A percentile compares a stretch with the other conserved stretches of the same genome.
Evolutionary conservation across 305 asterid genomes (phyloP).

Genomic region (Fraxinus dipetala): DNA sequence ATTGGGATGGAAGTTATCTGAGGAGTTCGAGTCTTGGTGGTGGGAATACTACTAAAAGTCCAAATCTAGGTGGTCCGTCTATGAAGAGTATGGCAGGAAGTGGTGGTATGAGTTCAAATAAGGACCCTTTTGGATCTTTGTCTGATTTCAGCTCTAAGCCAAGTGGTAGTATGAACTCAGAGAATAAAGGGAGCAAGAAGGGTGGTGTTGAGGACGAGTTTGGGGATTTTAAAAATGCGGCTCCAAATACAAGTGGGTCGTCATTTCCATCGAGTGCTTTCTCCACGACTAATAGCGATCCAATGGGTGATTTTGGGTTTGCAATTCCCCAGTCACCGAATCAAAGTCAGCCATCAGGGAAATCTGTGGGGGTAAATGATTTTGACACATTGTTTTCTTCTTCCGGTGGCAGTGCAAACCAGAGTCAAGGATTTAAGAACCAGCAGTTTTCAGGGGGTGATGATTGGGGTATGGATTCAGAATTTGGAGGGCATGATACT

Average conservation of each 20-base stretch:
- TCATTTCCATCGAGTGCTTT: conserved; percentile 37
- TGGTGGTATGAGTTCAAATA: conserved; percentile 47
- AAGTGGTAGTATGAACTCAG: conserved; percentile 39
- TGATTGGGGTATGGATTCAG: conserved; percentile 63
- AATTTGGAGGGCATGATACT: conserved; percentile 50
- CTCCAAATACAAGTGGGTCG: conserved; percentile 42
- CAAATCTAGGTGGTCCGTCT: conserved; percentile 53
- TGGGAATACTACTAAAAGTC: conserved; percentile 31
- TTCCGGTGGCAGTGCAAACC: conserved; percentile 26
- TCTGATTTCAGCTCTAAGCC: conserved; percentile 66
- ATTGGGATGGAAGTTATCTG: conserved; percentile 29
- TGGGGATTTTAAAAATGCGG: conserved; percentile 50
- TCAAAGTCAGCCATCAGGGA: conserved; percentile 47
- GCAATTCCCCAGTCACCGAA: conserved; percentile 27
- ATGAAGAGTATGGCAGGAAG: conserved; percentile 55
- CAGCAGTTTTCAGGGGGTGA: conserved; percentile 54
- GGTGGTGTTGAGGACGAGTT: conserved; percentile 43
- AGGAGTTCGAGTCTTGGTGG: conserved; percentile 31
- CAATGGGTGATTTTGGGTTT: conserved; percentile 61
- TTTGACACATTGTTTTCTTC: conserved; percentile 60
- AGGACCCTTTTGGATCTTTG: conserved; percentile 76
- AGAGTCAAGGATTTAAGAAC: conserved; percentile 28
- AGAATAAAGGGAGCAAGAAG: conserved; percentile 37
- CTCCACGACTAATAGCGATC: conserved; percentile 33
- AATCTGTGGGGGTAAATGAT: conserved; percentile 42